These are phyloP conservation scores for Leccinum imitatum DNA, from an alignment of 768 basidiomycete genomes.

Conservation along the genomic window DNA sequence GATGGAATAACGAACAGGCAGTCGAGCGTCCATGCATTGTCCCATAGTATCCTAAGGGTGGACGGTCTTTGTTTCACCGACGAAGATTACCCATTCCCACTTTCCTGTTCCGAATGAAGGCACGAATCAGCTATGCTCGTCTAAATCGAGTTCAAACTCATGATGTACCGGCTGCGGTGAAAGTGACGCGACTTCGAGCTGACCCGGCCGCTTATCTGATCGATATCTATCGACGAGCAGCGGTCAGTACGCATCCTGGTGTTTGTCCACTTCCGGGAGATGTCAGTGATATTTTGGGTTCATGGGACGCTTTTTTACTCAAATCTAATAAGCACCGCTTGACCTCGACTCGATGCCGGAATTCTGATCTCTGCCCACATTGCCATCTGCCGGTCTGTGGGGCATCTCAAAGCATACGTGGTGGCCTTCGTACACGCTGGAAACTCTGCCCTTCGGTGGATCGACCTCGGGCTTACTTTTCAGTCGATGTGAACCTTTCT, in stretches of 20 bases:
- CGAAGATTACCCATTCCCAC: background rate
- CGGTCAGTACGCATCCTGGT: background rate
- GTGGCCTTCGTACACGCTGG: no score
- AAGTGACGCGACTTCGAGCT: background rate
- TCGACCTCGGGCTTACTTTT: no score
- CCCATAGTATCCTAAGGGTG: background rate
- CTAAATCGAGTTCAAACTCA: background rate
- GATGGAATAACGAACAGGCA: background rate
- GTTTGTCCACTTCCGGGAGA: background rate
- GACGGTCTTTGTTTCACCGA: background rate
- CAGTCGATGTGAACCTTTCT: no score
- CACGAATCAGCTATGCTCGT: background rate
- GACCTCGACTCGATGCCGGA: background rate
- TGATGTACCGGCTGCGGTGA: background rate
- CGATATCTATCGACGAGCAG: background rate
- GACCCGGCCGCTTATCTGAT: background rate
- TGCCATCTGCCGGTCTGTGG: background rate
- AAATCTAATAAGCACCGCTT: background rate
- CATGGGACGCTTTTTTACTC: background rate
- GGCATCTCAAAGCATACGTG: no score
- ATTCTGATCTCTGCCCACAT: background rate
- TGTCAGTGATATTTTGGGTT: background rate
- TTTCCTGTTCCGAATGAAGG: background rate
- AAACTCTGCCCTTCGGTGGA: no score
- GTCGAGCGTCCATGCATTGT: background rate